phyloP scores from a whole-genome alignment of 31 red algal species.

The Endocladia muricata region DNA sequence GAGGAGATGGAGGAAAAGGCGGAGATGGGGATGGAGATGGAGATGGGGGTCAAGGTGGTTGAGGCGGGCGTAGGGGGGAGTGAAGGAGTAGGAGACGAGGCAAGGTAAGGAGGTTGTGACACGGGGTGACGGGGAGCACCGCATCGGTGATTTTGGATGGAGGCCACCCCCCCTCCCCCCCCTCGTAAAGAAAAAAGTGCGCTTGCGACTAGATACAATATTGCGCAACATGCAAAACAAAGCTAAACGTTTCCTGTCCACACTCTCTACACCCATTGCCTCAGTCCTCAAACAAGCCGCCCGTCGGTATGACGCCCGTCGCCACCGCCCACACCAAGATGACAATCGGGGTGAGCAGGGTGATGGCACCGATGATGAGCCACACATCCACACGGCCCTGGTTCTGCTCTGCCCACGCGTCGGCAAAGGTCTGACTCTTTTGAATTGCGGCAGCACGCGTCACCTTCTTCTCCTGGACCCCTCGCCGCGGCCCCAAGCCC shows the following conservation, averaged over 20 bases:
- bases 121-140: no score
- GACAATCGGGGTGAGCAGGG: conserved; percentile 41
- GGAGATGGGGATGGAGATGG: neutral
- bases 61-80: neutral
- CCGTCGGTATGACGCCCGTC: conserved; percentile 58
- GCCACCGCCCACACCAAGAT: conserved; percentile 62
- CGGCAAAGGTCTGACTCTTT: conserved; percentile 58
- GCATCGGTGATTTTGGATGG: no score
- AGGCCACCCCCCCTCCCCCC: no score
- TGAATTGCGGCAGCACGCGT: conserved; percentile 51
- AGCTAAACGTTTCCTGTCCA: no score
- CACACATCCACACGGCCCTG: conserved; percentile 44
- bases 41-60: neutral
- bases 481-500: conserved; percentile 46
- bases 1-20: neutral
- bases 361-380: conserved; percentile 50
- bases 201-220: no score
- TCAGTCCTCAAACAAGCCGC: conserved; percentile 47
- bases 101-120: neutral
- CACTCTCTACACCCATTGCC: no score
- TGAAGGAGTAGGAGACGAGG: neutral
- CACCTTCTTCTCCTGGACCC: conserved; percentile 38
- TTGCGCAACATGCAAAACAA: no score
- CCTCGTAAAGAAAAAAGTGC: no score
- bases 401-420: conserved; percentile 69